Base-by-base conservation (phyloP, 2,329 filamentous ascomycete genomes). In the Curvularia sp. region DNA sequence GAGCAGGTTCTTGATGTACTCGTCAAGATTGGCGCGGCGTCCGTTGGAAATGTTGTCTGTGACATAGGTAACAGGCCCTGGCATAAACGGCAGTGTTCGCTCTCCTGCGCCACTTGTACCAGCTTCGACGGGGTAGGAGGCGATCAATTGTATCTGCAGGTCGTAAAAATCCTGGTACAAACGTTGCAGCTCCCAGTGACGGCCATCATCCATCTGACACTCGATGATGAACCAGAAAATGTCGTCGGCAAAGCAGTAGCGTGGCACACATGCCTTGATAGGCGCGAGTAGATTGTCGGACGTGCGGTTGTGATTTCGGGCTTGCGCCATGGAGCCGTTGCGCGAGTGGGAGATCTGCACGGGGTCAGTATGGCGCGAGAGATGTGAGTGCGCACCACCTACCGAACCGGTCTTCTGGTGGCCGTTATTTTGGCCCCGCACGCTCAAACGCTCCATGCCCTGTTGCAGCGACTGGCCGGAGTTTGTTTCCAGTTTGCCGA, bases 211-310 rank as follows among this genome's bases (percentile, higher is more conserved):
- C 77, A 98, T 86, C 69, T 89, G 85, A 23, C 91, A 92, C 76
- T 97, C 93, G 58, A 99, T 94, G 53, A 97, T 91, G 73, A 98
- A 99, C 92, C 95, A 98, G 78, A 98, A 98, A 77, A 97, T 97
- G 68, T 97, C 93, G 74, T 98, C 94, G 59, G 93, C 92, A 72
- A 96, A 98, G 77, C 92, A 96, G 80, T 97, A 98, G 61, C 92
- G 86, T 15, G 94, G 93, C 68, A 98, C 96, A 51, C 87, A 89
- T 12, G 94, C 95, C 55, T 87, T 87, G 48, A 96, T 81, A 0
- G 95, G 94, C 2, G 93, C 90, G 65, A 88, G 87, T 7, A 92
- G 80, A 78, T 71, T 58, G 66, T 81, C 72, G 53, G 72, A 71
- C 10, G 65, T 63, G 45, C 67, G 69, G 36, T 78, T 77, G 53